phyloP scores from a whole-genome alignment of 2,329 filamentous ascomycete species.

The Thielaviopsis populi region DNA sequence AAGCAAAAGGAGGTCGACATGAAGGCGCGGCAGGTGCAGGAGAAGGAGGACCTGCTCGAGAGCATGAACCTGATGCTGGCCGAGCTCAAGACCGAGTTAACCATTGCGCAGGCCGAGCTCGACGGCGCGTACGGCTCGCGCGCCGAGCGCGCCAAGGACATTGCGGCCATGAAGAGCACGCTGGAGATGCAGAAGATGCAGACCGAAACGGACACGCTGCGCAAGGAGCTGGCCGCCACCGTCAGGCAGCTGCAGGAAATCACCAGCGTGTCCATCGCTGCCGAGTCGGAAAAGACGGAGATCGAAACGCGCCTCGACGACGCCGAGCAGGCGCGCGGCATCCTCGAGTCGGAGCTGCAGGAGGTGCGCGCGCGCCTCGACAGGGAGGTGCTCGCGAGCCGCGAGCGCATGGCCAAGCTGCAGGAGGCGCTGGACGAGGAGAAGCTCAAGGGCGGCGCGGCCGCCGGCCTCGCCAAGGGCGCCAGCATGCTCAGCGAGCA shows the following conservation, averaged over 20 bases:
- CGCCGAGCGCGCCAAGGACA: constrained; percentile 42
- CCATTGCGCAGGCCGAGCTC: constrained; percentile 45
- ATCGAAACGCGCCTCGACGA: constrained; percentile 31
- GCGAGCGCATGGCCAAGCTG: constrained; percentile 28
- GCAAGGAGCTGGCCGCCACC: constrained; percentile 35
- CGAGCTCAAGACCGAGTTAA: constrained; percentile 47
- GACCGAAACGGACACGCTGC: constrained; percentile 35
- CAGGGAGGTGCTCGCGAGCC: constrained; percentile 26
- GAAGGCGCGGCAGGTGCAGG: constrained; percentile 27
- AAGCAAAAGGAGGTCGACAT: constrained; percentile 31
- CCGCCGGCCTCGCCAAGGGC: constrained; percentile 26
- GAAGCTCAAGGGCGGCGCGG: constrained; percentile 27
- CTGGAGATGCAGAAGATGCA: constrained; percentile 33
- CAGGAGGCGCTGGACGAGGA: constrained; percentile 39
- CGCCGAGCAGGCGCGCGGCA: constrained; percentile 24
- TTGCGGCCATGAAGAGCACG: constrained; percentile 37
- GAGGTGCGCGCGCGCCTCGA: constrained; percentile 28
- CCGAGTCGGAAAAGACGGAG: constrained; percentile 36
- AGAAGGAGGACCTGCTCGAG: constrained; percentile 37
- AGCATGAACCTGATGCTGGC: constrained; percentile 36
- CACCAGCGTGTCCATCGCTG: constrained; percentile 35
- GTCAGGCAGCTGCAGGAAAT: constrained; percentile 39
- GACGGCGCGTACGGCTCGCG: constrained; percentile 46
- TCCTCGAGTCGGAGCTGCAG: constrained; percentile 28
- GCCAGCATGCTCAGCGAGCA: constrained; percentile 41